Conservation (phyloP, 2,329 filamentous ascomycete genomes). For the Fusarium sp. region DNA sequence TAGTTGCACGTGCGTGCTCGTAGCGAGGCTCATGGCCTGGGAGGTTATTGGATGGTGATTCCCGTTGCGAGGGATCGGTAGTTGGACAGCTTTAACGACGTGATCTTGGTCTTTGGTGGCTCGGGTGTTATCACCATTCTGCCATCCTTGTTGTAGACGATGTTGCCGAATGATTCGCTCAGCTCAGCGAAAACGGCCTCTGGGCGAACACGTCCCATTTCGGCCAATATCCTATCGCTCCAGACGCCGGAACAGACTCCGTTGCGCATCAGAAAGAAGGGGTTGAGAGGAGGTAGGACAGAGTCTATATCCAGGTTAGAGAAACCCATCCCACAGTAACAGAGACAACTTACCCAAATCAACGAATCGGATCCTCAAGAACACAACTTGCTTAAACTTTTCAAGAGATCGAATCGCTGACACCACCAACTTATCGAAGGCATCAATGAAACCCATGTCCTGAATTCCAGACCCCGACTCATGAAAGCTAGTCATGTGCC, state of each 20-base stretch:
- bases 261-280: slow-evolving; percentile 74
- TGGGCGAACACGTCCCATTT: slow-evolving; percentile 70
- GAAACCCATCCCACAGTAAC: not conserved
- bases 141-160: slow-evolving; percentile 70
- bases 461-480: slow-evolving; percentile 77
- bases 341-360: slow-evolving; percentile 68
- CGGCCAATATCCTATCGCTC: slow-evolving; percentile 74
- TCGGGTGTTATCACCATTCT: slow-evolving; percentile 68
- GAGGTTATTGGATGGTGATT: slow-evolving; percentile 50
- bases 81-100: slow-evolving; percentile 68
- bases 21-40: not conserved
- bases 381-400: slow-evolving; percentile 68
- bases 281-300: slow-evolving; percentile 76
- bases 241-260: slow-evolving; percentile 76
- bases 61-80: slow-evolving; percentile 63
- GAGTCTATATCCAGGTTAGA: slow-evolving; percentile 65
- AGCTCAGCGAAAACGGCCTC: slow-evolving; percentile 70
- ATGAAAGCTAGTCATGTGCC: slow-evolving; percentile 64
- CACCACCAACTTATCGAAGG: slow-evolving; percentile 77
- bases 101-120: slow-evolving; percentile 63
- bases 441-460: slow-evolving; percentile 77
- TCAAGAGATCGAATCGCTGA: slow-evolving; percentile 71
- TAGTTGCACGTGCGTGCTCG: not conserved
- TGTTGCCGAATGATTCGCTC: slow-evolving; percentile 72
- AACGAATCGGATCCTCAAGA: slow-evolving; percentile 79